These are phyloP conservation scores for Didymella glomerata DNA, from an alignment of 2,329 filamentous ascomycete species.

Conservation along the genomic window DNA sequence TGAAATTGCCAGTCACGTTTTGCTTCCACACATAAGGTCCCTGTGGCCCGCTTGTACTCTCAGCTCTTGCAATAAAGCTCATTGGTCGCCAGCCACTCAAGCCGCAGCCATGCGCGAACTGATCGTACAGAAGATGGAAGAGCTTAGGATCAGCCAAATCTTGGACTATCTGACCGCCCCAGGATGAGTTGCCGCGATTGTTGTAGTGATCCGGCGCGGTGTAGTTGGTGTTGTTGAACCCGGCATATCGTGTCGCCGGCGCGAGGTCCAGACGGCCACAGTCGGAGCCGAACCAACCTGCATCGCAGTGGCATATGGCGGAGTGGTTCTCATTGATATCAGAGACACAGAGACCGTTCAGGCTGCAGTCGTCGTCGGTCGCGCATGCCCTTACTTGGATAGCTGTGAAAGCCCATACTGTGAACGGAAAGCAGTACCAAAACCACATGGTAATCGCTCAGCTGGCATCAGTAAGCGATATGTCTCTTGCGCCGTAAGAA, in stretches of 20 bases:
- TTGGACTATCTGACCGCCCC: slow-evolving; percentile 59
- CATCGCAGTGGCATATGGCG: slow-evolving; percentile 43
- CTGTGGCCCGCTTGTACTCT: slow-evolving; percentile 54
- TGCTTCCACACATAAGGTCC: slow-evolving; percentile 57
- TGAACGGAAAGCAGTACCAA: neutral
- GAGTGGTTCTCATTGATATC: neutral
- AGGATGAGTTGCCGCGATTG: slow-evolving; percentile 55
- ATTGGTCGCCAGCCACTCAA: slow-evolving; percentile 59
- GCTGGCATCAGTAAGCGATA: neutral
- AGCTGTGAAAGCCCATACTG: neutral
- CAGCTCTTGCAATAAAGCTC: slow-evolving; percentile 57
- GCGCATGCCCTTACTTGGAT: slow-evolving; percentile 25
- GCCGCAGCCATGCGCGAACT: slow-evolving; percentile 58
- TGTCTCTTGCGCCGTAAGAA: too few species aligned
- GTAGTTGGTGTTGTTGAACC: slow-evolving; percentile 57
- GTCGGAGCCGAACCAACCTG: slow-evolving; percentile 56
- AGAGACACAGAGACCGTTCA: slow-evolving; percentile 51
- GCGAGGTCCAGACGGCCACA: slow-evolving; percentile 58
- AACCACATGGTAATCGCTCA: neutral
- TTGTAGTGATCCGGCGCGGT: slow-evolving; percentile 25
- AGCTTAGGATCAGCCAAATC: slow-evolving; percentile 51
- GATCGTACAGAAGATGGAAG: slow-evolving; percentile 58
- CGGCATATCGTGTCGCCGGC: slow-evolving; percentile 52
- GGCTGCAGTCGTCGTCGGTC: slow-evolving; percentile 51
- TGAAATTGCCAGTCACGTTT: slow-evolving; percentile 55